Base-by-base conservation (phyloP, 164 flowering plant species). In the Protea cynaroides region DNA sequence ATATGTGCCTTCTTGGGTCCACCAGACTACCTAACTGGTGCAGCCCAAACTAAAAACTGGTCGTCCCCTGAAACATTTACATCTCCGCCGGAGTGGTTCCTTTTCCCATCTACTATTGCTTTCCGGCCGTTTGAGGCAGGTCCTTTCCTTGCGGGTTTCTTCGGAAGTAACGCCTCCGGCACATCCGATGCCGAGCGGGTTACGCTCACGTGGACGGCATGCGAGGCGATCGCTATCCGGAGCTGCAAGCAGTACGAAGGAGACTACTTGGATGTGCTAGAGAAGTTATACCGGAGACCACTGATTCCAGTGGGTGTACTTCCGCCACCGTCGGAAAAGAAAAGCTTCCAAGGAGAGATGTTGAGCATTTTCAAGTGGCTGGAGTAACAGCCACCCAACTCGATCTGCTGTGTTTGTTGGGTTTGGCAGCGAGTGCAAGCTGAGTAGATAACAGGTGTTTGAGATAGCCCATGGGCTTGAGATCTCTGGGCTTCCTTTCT, bases 261-360 rank as follows among this genome's bases (percentile, higher is more conserved):
- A 1, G 69, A 72, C 4, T 78, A 74, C 59, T 34, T 82, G 8
- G 47, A 62, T 23, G 19, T 77, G 7, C 58, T 58, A 7, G 50
- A 64, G 22, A 47, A 66, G 7, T 19, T 74, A 2, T 54, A 52
- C n/a, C 53, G 38, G 7, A 78, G 74, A 68, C 82, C 79, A 0
- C 79, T 81, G 3, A 40, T 80, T 5, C 81, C 83, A 0, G 38
- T 72, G 0, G 84, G 86, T 0, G 29, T 81, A 12, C 82, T 81
- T 14, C 76, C 81, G 8, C 82, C 78, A 21, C 50, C 56, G 4
- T n/a, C 54, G 55, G 51, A 38, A 65, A n/a, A n/a, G n/a, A 65
- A 29, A 52, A n/a, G 40, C 36, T 0, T 46, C 4, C 38, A 25
- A 8, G 11, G 64, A 3, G 18, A 44, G 25, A 74, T 71, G 75